Evolutionary conservation across 306 rosid species (phyloP).

Genomic region (Ceratonia siliqua): DNA sequence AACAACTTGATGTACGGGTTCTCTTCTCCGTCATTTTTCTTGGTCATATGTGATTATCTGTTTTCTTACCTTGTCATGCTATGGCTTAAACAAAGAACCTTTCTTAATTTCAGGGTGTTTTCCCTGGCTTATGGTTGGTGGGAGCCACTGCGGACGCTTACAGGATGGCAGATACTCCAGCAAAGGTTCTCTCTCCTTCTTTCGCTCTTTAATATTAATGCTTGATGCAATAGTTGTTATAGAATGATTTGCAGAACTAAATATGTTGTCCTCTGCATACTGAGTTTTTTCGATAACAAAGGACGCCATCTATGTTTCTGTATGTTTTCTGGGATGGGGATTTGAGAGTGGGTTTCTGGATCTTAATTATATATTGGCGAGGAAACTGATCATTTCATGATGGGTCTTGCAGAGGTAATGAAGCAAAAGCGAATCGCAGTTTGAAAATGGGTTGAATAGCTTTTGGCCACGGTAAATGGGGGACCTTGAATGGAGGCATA

Average conservation of each 20-base stretch:
- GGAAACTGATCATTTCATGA: conserved; percentile 11
- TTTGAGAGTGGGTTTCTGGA: background rate
- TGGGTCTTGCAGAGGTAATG: conserved; percentile 61
- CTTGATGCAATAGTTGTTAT: background rate
- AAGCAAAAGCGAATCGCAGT: conserved; percentile 24
- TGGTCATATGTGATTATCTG: background rate
- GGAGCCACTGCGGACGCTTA: conserved; percentile 75
- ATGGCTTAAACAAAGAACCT: background rate
- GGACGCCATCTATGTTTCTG: background rate
- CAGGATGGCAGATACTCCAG: conserved; percentile 54
- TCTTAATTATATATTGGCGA: background rate
- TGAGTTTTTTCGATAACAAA: background rate
- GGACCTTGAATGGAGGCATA: conserved; percentile 51
- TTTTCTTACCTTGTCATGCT: background rate
- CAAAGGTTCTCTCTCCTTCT: conserved; percentile 53
- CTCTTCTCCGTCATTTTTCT: background rate
- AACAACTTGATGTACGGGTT: conserved; percentile 76
- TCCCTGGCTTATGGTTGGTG: conserved; percentile 93
- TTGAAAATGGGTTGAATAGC: background rate
- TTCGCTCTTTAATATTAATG: background rate
- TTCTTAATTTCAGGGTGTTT: conserved; percentile 53
- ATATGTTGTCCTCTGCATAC: background rate
- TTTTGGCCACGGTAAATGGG: conserved; percentile 29
- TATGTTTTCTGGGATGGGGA: background rate
- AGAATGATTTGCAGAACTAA: conserved; percentile 39